phyloP scores from a whole-genome alignment of 352 stramenopile species.

The Phytophthora hybrid region DNA sequence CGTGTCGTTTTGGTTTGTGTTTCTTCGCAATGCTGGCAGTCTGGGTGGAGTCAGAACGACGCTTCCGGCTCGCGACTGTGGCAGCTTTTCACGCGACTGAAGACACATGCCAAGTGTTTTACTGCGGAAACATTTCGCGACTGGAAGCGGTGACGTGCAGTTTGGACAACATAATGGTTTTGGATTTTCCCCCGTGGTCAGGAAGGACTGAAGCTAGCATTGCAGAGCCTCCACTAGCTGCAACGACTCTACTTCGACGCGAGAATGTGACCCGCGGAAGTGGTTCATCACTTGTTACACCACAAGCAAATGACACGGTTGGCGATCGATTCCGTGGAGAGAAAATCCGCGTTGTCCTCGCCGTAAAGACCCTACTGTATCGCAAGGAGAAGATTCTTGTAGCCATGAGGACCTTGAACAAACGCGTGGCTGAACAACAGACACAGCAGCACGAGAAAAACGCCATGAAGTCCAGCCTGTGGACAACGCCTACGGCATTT shows the following conservation, averaged over 20 bases:
- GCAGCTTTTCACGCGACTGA: constrained; percentile 37
- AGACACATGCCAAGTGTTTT: constrained; percentile 46
- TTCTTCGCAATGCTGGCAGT: constrained; percentile 34
- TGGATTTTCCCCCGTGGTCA: constrained; percentile 43
- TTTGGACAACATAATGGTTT: constrained; percentile 68
- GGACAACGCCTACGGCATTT: constrained; percentile 36
- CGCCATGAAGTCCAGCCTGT: constrained; percentile 37
- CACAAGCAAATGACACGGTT: neutral
- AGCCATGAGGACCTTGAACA: constrained; percentile 59
- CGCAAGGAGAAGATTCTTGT: constrained; percentile 76
- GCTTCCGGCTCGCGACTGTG: constrained; percentile 52
- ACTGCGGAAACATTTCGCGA: constrained; percentile 22
- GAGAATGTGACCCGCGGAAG: constrained; percentile 1
- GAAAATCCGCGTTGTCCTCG: constrained; percentile 51
- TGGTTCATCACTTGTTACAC: neutral
- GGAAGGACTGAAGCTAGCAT: constrained; percentile 4
- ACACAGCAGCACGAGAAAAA: constrained; percentile 20
- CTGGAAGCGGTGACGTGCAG: constrained; percentile 48
- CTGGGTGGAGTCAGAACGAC: constrained; percentile 42
- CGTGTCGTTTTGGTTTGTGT: constrained; percentile 1
- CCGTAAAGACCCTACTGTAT: constrained; percentile 72
- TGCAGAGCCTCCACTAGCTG: constrained; percentile 18
- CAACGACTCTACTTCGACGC: constrained; percentile 41
- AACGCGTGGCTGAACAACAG: constrained; percentile 38
- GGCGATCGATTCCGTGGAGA: constrained; percentile 40